A percentile compares a stretch with the other conserved stretches of the same genome.
Conservation (phyloP, 495 filamentous ascomycete genomes). For the Neurospora cerealis region DNA sequence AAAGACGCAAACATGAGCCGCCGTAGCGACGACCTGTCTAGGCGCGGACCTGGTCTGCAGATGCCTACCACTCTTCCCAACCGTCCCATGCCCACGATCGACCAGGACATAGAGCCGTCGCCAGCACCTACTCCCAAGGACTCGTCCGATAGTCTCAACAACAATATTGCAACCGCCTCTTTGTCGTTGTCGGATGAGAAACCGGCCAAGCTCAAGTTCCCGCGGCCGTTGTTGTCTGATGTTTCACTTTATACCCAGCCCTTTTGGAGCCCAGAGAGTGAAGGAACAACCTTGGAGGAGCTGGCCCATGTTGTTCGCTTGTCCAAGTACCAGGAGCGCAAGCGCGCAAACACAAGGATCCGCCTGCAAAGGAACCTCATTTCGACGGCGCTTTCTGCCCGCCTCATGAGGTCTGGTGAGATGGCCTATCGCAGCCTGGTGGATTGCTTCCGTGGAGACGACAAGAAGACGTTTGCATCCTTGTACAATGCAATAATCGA, state of each 20-base stretch:
- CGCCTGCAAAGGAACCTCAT: slow-evolving; percentile 58
- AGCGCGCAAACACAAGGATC: slow-evolving; percentile 53
- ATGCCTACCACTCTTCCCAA: slow-evolving; percentile 22
- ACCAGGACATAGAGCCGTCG: slow-evolving; percentile 23
- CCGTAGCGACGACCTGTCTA: slow-evolving; percentile 26
- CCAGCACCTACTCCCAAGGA: slow-evolving; percentile 16
- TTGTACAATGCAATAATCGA: slow-evolving; percentile 85
- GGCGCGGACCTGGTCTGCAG: slow-evolving; percentile 30
- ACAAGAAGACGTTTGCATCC: slow-evolving; percentile 78
- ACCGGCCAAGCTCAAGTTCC: slow-evolving; percentile 18
- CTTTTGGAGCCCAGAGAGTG: slow-evolving; percentile 33
- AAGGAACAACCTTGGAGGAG: slow-evolving; percentile 56
- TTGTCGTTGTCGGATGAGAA: slow-evolving; percentile 17
- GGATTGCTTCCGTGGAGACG: slow-evolving; percentile 79
- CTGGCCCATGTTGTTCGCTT: slow-evolving; percentile 61
- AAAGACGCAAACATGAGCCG: slow-evolving; percentile 26
- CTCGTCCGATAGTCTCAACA: slow-evolving; percentile 17
- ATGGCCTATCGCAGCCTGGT: slow-evolving; percentile 74
- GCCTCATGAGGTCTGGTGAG: slow-evolving; percentile 67
- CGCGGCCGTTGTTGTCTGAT: slow-evolving; percentile 37
- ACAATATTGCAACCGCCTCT: not conserved
- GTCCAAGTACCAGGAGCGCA: slow-evolving; percentile 64
- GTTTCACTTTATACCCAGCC: slow-evolving; percentile 42
- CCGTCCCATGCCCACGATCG: slow-evolving; percentile 36
- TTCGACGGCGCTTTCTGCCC: slow-evolving; percentile 68